A percentile compares a stretch with the other conserved stretches of the same genome.
Evolutionary conservation across 2,329 filamentous ascomycete genomes (phyloP).

Genomic region (Clarireedia hainanense): DNA sequence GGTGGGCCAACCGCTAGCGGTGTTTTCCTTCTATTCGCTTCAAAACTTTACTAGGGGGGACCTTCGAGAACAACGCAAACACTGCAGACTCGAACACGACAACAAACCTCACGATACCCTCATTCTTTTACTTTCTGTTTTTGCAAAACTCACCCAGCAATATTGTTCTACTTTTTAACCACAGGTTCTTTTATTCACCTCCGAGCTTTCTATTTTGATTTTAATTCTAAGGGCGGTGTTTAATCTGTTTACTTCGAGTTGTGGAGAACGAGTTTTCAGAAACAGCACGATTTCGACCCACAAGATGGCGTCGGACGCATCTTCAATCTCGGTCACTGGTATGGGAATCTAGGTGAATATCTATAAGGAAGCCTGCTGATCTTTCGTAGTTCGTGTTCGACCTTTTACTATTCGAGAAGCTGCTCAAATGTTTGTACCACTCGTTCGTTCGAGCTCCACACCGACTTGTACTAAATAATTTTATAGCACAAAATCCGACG

Average conservation of each 20-base stretch:
- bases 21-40: background rate
- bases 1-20: background rate
- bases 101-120: background rate
- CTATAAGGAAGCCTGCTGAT: conserved; percentile 12
- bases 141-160: background rate
- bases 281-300: background rate
- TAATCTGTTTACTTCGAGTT: background rate
- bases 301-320: conserved; percentile 21
- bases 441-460: background rate
- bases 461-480: conserved; percentile 9
- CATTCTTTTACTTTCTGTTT: background rate
- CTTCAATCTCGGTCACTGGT: conserved; percentile 32
- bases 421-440: conserved; percentile 63
- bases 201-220: too few relatives aligned
- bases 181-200: background rate
- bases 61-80: background rate
- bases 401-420: conserved; percentile 85
- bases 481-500: conserved; percentile 52
- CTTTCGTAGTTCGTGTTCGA: conserved; percentile 52
- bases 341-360: conserved; percentile 4
- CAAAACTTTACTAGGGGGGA: background rate
- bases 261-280: background rate
- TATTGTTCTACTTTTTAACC: background rate
- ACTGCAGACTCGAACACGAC: background rate
- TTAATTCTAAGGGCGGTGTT: background rate